A percentile compares a stretch with the other conserved stretches of the same genome.
Conservation (phyloP, 2,329 filamentous ascomycete genomes). For the Aspergillus pseudoglaucus region DNA sequence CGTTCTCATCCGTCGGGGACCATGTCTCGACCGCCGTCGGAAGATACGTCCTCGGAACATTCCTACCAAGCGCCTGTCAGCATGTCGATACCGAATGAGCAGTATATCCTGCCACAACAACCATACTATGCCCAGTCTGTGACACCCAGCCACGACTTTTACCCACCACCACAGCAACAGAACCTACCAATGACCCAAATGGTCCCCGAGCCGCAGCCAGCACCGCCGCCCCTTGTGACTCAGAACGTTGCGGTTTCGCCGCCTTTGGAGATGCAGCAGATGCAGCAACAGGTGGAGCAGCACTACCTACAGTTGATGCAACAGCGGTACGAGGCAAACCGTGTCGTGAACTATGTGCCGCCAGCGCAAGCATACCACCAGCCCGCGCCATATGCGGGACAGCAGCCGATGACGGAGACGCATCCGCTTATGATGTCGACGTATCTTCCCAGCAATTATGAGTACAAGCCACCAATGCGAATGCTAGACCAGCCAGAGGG, state of each 20-base stretch:
- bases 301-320: constrained; percentile 25
- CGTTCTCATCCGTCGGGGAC: constrained; percentile 32
- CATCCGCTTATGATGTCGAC: constrained; percentile 25
- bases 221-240: constrained; percentile 23
- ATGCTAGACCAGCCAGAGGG: constrained; percentile 34
- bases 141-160: constrained; percentile 32
- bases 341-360: constrained; percentile 22
- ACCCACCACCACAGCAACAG: constrained; percentile 19
- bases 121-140: constrained; percentile 28
- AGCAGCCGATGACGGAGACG: constrained; percentile 22
- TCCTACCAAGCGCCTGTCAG: constrained; percentile 28
- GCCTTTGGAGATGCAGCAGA: constrained; percentile 23
- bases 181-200: constrained; percentile 27
- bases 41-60: constrained; percentile 31
- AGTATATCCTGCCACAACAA: constrained; percentile 32
- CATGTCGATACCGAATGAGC: constrained; percentile 25
- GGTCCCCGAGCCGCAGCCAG: constrained; percentile 24
- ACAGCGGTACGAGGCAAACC: constrained; percentile 26
- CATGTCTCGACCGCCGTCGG: constrained; percentile 28
- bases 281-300: constrained; percentile 27
- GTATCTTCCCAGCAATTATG: constrained; percentile 23
- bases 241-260: constrained; percentile 25
- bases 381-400: constrained; percentile 15
- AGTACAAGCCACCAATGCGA: constrained; percentile 27
- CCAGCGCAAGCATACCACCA: constrained; percentile 21